Base-by-base conservation (phyloP, 148 eudicot genomes). In the Vaccinium myrtillus region DNA sequence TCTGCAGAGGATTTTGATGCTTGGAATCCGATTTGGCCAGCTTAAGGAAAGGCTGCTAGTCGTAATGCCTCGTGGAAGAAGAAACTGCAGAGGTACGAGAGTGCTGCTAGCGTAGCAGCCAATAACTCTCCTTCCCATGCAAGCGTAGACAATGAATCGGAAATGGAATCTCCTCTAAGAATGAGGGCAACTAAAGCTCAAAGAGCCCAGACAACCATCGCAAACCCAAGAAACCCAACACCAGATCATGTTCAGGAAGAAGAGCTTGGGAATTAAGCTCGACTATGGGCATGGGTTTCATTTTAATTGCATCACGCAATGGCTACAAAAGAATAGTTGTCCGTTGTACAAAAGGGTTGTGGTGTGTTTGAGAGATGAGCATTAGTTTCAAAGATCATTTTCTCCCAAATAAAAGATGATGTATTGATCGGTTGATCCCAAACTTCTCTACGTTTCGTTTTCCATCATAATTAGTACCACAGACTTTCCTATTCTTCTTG, bases 11-110 rank as follows among this genome's bases (percentile, higher is more conserved):
- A 79, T 43, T 43, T 43, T 43, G 39, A 39, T 8, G 7, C 9
- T 8, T 50, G 59, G 51, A 21, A 49, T 6, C 80, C 58, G 3
- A 53, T 13, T 11, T 36, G 12, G 10, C 8, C 2, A 23, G 15
- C 65, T 78, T 3, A 50, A 16, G 46, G 46, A 43, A 43, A 43
- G 46, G 46, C 46, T 43, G 5, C 6, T 4, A 43, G 46, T 43
- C 25, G 81, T 78, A 82, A 90, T 90, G 92, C 93, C 86, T 82
- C 91, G 90, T 87, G 88, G 87, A 82, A 84, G 93, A 85, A 86
- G 91, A 80, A 83, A 16, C 21, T 56, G 7, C 21, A 15, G 5
- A 19, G 7, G n/a, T 43, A 43, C 46, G 46, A 43, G 46, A 43
- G 46, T 43, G 46, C 46, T 43, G 46, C 46, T 43, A 43, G 46